Percentiles rank a stretch among this genome's conserved stretches.
These are phyloP conservation scores for Fusarium drepaniforme DNA, from an alignment of 2,329 filamentous ascomycete species.

Conservation along the genomic window DNA sequence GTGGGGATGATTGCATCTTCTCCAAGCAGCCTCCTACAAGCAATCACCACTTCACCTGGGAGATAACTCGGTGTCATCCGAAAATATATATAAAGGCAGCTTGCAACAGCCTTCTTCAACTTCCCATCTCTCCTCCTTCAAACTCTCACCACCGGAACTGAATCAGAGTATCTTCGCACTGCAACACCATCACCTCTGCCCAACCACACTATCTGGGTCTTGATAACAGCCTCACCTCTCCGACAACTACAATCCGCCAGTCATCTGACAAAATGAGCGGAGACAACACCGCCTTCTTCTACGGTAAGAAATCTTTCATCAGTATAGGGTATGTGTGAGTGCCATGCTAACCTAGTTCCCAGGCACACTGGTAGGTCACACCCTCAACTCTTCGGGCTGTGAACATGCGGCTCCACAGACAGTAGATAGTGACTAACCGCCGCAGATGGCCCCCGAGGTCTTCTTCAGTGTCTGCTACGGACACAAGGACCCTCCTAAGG, in stretches of 20 bases:
- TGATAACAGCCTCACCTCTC: not conserved
- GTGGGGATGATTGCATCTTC: conserved; percentile 21
- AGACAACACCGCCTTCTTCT: conserved; percentile 66
- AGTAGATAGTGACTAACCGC: conserved; percentile 36
- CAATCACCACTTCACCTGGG: not conserved
- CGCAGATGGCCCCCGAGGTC: conserved; percentile 83
- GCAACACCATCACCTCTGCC: not conserved
- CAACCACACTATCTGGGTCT: not conserved
- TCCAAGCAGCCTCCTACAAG: not conserved
- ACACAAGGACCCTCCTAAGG: conserved; percentile 58
- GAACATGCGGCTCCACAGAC: not conserved
- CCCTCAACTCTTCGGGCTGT: not conserved
- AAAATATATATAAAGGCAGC: not conserved
- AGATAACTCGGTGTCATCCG: not conserved
- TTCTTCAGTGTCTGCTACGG: conserved; percentile 88
- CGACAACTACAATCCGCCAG: not conserved
- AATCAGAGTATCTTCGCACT: not conserved
- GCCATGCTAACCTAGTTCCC: not conserved
- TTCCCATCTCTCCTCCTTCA: not conserved
- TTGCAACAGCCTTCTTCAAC: not conserved
- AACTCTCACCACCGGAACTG: not conserved
- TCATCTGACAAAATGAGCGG: conserved; percentile 52
- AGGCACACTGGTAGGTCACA: conserved; percentile 52
- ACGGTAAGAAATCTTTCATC: conserved; percentile 57
- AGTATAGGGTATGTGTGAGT: too few relatives aligned